phyloP scores from a whole-genome alignment of 805 yeast genomes.

The Blastobotrys americana region DNA sequence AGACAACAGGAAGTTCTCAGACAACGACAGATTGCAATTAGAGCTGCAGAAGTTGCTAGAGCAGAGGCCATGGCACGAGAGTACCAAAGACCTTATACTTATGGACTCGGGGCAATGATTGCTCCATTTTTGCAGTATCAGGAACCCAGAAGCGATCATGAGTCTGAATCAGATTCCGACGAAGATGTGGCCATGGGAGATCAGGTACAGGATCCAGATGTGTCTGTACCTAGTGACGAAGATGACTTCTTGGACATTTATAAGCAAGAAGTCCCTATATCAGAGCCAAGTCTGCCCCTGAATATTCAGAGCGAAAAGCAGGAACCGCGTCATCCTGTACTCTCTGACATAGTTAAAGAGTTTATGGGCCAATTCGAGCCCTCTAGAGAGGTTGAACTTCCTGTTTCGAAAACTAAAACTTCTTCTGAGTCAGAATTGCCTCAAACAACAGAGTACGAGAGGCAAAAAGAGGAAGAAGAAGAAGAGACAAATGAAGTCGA shows the following conservation, averaged over 20 bases:
- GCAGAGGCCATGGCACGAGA: neutral
- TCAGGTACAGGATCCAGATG: slow-evolving; percentile 14
- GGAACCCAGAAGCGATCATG: neutral
- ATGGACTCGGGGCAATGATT: neutral
- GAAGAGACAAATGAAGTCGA: too few species aligned
- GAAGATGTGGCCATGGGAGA: slow-evolving; percentile 7
- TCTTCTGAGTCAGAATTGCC: slow-evolving; percentile 2
- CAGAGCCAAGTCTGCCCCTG: neutral
- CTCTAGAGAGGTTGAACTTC: slow-evolving; percentile 1
- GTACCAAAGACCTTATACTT: neutral
- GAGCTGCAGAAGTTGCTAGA: too few species aligned
- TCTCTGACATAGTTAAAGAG: neutral
- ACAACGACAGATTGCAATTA: neutral
- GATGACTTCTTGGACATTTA: slow-evolving; percentile 9
- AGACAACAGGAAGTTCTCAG: neutral
- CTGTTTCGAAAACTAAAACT: slow-evolving; percentile 3
- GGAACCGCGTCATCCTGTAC: neutral
- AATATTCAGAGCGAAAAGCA: neutral
- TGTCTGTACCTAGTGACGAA: slow-evolving; percentile 13
- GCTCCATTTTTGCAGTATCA: neutral
- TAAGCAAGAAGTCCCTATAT: slow-evolving; percentile 1
- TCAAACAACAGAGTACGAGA: slow-evolving; percentile 7
- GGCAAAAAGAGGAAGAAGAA: too few species aligned
- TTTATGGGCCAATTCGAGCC: neutral
- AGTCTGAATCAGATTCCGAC: slow-evolving; percentile 10